Evolutionary conservation across 768 basidiomycete species (phyloP), one percentile per base, ranked within the genome.

Genomic region (Lentinus tigrinus): DNA sequence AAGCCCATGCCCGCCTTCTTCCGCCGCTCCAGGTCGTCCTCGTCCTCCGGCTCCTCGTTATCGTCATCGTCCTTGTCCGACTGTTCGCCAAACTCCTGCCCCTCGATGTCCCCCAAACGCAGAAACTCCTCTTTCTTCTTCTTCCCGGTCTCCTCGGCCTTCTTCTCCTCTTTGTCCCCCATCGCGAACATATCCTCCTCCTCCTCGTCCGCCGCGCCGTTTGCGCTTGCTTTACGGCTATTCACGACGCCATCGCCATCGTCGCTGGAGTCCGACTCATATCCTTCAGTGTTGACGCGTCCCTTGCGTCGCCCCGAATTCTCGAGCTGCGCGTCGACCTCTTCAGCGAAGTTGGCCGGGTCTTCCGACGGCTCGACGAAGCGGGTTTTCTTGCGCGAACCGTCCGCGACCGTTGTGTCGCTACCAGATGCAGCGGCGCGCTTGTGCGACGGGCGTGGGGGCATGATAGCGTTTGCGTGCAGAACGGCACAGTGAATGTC

Each of bases 81-180:
- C 13, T 61, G 71, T 38, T 75, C 76, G 24, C 77, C 82, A 65
- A 99, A 98, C 69, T 95, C 95, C 70, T 99, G 97, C 0, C 97
- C 97, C 72, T 98, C 95, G 66, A 98, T 96, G 70, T 99, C 96
- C 7, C 93, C 93, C 17, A 98, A 77, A 48, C 91, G 81, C 72
- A 99, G 75, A 70, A 81, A 97, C 67, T 85, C 84, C 61, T 85
- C 82, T 67, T 84, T 82, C 73, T 85, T 79, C 69, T 74, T 85
- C 73, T 75, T 76, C 10, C 78, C 77, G 34, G 75, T 63, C 47
- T 73, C 76, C 11, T 78, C 75, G 19, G 75, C 67, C 42, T 73
- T 72, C 37, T 66, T 70, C 51, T 65, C 68, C 58, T 70, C 75
- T 64, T 81, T 80, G 58, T 85, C 84, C 3, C 75, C 85, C 59